Percentiles rank a stretch among this genome's conserved stretches.
Evolutionary conservation across 768 basidiomycete genomes (phyloP).

Genomic region (Serendipita indica): DNA sequence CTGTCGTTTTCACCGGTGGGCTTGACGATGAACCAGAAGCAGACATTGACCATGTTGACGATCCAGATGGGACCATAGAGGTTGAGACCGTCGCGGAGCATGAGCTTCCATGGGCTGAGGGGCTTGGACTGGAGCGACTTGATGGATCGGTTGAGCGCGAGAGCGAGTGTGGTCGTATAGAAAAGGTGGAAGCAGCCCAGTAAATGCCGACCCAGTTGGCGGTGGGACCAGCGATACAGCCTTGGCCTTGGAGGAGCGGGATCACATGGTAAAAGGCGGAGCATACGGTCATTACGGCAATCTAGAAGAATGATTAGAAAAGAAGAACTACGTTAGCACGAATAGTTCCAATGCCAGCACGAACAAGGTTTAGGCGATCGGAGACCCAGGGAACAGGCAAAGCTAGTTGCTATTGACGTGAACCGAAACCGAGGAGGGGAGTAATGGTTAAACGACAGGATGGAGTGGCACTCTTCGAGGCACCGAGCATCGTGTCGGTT

Average conservation of each 20-base stretch:
- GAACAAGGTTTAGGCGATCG: no score
- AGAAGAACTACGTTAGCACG: background rate
- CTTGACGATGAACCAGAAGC: conserved; percentile 76
- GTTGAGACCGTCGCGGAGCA: conserved; percentile 81
- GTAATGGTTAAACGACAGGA: background rate
- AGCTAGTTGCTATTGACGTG: background rate
- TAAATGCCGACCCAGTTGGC: conserved; percentile 74
- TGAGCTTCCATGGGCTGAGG: conserved; percentile 62
- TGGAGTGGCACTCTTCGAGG: background rate
- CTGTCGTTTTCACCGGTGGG: conserved; percentile 48
- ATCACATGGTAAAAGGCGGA: conserved; percentile 54
- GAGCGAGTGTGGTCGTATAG: conserved; percentile 48
- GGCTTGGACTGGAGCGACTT: conserved; percentile 42
- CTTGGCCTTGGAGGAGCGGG: conserved; percentile 39
- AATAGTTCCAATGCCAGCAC: no score
- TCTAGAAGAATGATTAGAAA: background rate
- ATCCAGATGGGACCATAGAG: conserved; percentile 67
- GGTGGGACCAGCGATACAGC: conserved; percentile 75
- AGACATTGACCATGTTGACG: conserved; percentile 68
- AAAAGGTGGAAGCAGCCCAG: conserved; percentile 63
- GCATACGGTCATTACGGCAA: conserved; percentile 50
- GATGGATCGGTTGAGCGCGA: conserved; percentile 47
- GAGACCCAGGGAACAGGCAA: background rate
- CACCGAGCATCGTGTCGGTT: background rate
- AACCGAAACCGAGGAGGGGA: background rate